Base-by-base conservation (phyloP, 495 filamentous ascomycete genomes). In the Penicillium lividum region DNA sequence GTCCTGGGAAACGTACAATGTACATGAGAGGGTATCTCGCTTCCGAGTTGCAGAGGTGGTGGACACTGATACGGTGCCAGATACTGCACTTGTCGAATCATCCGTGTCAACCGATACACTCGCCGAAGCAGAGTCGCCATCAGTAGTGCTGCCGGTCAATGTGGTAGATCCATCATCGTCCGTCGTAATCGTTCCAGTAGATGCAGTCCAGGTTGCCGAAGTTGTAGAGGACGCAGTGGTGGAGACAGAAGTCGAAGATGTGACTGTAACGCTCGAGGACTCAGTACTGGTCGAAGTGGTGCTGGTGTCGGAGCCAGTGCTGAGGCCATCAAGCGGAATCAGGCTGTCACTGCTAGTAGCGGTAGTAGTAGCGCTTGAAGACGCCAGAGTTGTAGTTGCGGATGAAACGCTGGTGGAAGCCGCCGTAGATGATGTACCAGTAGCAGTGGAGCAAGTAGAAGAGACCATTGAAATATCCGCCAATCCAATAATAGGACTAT, bases 401-500 rank as follows among this genome's bases (percentile, higher is more conserved):
- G 22, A 22, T 22, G 22, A 22, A 22, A 1, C 22, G 22, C 22
- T 22, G 22, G 22, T 22, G 25, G 43, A 25, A 18, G 43, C 10
- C 16, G 13, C 6, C 4, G 34, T 38, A 25, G 18, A 25, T 22
- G 22, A 22, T 22, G 22, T 22, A 22, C 22, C 22, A 25, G 43
- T 46, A 46, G 43, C 8, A 46, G 43, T 9, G 15, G 18, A 27
- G 11, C 43, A 46, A 5, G 18, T 25, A 25, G 43, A 46, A 27
- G 43, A 46, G 43, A 46, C 18, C 43, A 46, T 46, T 27, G 43
- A 46, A 27, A 46, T 46, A 25, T 46, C 43, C 10, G 43, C 43
- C 43, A 46, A 11, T 2, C 43, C 43, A 7, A 46, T 15, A 25
- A 46, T 46, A 25, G 43, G 43, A 13, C 43, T 46, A 25, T 46